Evolutionary conservation across 148 eudicot genomes (phyloP).

Genomic region (Cornus controversa): DNA sequence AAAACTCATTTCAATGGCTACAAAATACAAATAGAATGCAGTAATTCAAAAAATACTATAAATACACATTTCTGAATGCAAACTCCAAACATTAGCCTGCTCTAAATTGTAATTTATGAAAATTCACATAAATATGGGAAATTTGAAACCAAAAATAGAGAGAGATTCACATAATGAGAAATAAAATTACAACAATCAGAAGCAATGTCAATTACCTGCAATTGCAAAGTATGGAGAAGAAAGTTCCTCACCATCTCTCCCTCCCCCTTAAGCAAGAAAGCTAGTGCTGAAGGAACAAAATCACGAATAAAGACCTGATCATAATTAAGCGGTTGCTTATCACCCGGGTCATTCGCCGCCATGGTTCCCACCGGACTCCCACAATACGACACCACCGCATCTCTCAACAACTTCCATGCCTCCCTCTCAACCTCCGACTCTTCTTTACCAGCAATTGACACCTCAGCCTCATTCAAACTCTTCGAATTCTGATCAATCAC

Average conservation of each 20-base stretch:
- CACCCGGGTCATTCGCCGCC: constrained; percentile 65
- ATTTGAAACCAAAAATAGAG: too few relatives aligned
- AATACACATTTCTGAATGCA: not conserved
- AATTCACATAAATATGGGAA: too few relatives aligned
- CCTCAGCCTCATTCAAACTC: constrained; percentile 11
- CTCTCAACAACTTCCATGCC: constrained; percentile 55
- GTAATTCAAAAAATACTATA: not conserved
- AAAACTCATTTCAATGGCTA: not conserved
- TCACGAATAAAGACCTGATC: constrained; percentile 72
- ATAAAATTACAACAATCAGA: not conserved
- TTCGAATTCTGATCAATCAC: not conserved
- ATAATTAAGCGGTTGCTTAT: constrained; percentile 55
- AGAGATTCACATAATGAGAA: not conserved
- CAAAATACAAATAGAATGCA: not conserved
- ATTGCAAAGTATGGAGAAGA: constrained; percentile 60
- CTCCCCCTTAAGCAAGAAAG: constrained; percentile 66
- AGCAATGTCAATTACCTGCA: constrained; percentile 41
- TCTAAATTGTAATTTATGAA: not conserved
- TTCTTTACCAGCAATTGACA: constrained; percentile 7
- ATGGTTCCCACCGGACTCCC: constrained; percentile 62
- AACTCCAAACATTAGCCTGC: not conserved
- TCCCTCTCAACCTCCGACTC: constrained; percentile 53
- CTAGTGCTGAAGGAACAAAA: constrained; percentile 65
- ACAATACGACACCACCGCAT: constrained; percentile 55
- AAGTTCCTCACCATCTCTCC: constrained; percentile 65